These are phyloP conservation scores for Chloris gayana DNA, from an alignment of 176 grass and related monocot genomes.

Conservation along the genomic window DNA sequence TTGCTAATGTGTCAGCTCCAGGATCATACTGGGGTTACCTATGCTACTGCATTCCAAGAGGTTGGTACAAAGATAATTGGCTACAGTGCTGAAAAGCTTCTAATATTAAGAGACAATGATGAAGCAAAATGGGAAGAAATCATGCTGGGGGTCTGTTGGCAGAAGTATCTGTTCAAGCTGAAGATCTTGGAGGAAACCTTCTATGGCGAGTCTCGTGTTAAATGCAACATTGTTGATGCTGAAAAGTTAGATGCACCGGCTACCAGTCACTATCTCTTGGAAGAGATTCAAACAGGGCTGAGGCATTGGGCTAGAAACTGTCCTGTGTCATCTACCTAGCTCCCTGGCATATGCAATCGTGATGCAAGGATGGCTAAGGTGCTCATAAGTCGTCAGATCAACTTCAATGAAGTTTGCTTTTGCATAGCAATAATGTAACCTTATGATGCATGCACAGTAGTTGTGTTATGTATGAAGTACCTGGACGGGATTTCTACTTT, in stretches of 20 bases:
- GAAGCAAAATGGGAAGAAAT: conserved; percentile 55
- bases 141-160: conserved; percentile 48
- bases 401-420: conserved; percentile 13
- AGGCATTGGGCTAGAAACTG: not conserved
- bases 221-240: conserved; percentile 48
- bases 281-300: not conserved
- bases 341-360: not conserved
- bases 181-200: conserved; percentile 78
- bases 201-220: conserved; percentile 62
- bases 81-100: conserved; percentile 49
- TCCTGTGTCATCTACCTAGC: too few relatives aligned
- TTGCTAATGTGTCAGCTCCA: conserved; percentile 67
- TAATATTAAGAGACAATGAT: conserved; percentile 56
- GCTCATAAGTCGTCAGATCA: not conserved
- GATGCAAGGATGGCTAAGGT: not conserved
- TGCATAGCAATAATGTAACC: not conserved
- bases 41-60: conserved; percentile 78
- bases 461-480: not conserved
- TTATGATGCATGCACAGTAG: not conserved
- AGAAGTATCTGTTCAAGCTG: conserved; percentile 77
- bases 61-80: conserved; percentile 62
- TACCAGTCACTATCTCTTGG: not conserved
- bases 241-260: conserved; percentile 49
- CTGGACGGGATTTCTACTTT: not conserved
- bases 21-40: conserved; percentile 73